Conservation (phyloP, 805 yeast genomes). For the Ogataea ganodermae region DNA sequence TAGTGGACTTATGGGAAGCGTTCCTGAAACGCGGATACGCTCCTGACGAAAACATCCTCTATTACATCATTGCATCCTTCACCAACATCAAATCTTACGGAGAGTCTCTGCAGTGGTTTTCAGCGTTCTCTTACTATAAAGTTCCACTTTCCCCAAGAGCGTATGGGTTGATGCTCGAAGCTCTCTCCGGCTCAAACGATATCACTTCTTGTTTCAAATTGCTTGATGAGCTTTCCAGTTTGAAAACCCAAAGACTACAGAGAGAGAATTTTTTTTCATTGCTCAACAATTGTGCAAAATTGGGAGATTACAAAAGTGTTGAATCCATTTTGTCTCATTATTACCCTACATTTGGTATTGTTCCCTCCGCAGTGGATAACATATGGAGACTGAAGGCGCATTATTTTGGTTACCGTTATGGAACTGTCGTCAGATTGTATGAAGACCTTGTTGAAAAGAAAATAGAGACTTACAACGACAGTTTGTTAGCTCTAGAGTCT, state of each 20-base stretch:
- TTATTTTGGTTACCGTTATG: conserved; percentile 26
- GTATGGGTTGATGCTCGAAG: conserved; percentile 37
- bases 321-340: conserved; percentile 24
- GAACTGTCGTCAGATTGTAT: conserved; percentile 23
- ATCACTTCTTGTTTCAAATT: conserved; percentile 37
- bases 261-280: conserved; percentile 22
- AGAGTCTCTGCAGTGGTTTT: conserved; percentile 40
- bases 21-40: conserved; percentile 44
- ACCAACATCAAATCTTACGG: conserved; percentile 39
- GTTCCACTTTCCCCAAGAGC: conserved; percentile 32
- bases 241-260: conserved; percentile 11
- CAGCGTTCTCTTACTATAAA: conserved; percentile 35
- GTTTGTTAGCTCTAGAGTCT: conserved; percentile 27
- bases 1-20: conserved; percentile 43
- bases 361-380: conserved; percentile 19
- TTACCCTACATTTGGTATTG: conserved; percentile 27
- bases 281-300: conserved; percentile 20
- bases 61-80: conserved; percentile 47
- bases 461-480: conserved; percentile 18
- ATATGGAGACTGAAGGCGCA: conserved; percentile 30
- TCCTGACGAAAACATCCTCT: conserved; percentile 47
- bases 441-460: conserved; percentile 7
- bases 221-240: conserved; percentile 29
- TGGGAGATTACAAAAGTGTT: conserved; percentile 31
- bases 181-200: conserved; percentile 41